Evolutionary conservation across 768 basidiomycete species (phyloP).

Genomic region (Trametes maxima): DNA sequence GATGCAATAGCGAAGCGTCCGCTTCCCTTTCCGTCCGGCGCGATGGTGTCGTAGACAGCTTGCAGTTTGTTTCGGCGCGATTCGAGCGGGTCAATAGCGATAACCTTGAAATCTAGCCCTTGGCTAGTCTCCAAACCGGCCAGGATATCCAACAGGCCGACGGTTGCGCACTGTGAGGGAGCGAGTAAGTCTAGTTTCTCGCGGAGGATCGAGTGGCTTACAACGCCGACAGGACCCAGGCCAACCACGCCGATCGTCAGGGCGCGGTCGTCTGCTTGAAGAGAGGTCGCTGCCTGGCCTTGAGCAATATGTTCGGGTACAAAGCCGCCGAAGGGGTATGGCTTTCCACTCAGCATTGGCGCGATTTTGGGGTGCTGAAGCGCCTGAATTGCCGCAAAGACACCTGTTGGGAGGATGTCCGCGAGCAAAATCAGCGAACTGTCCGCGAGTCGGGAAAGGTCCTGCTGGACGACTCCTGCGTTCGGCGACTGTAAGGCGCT

Average conservation of each 20-base stretch:
- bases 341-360: slow-evolving; percentile 56
- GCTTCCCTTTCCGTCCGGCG: slow-evolving; percentile 43
- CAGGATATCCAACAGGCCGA: slow-evolving; percentile 66
- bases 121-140: slow-evolving; percentile 37
- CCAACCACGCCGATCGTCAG: slow-evolving; percentile 71
- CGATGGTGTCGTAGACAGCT: slow-evolving; percentile 56
- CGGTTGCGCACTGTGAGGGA: slow-evolving; percentile 52
- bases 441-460: slow-evolving; percentile 45
- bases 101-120: slow-evolving; percentile 50
- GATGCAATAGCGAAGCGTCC: slow-evolving; percentile 54
- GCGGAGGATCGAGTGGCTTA: slow-evolving; percentile 29
- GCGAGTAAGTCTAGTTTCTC: not conserved
- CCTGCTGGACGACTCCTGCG: slow-evolving; percentile 27
- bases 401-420: slow-evolving; percentile 80
- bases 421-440: slow-evolving; percentile 71
- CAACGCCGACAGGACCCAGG: slow-evolving; percentile 78
- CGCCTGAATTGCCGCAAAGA: slow-evolving; percentile 74
- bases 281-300: slow-evolving; percentile 22
- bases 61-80: slow-evolving; percentile 60
- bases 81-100: slow-evolving; percentile 66
- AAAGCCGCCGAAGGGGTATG: slow-evolving; percentile 52
- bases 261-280: slow-evolving; percentile 49
- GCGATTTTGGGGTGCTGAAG: slow-evolving; percentile 71
- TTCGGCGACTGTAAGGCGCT: slow-evolving; percentile 25
- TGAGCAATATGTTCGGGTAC: slow-evolving; percentile 3